Base-by-base conservation (phyloP, 371 early-diverging fungal species). In the Syncephalastrum sp. region DNA sequence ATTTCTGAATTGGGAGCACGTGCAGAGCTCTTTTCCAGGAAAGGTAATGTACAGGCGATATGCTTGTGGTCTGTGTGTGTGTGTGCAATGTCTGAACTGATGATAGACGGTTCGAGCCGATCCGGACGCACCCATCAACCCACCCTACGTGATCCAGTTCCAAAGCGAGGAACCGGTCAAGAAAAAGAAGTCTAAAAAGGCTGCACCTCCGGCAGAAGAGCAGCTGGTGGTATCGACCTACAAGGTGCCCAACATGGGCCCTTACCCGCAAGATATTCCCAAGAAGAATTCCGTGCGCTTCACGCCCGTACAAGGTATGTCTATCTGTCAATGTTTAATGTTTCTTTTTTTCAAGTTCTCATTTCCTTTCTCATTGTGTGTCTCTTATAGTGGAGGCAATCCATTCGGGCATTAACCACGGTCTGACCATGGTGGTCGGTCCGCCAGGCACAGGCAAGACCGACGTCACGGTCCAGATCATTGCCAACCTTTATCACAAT, bases 401-500 rank as follows among this genome's bases (percentile, higher is more conserved):
- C 55, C 81, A 76, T 47, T 80, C 96, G 13, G 97, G 95, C 41
- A 79, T 84, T 47, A 86, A 82, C 45, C 84, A 82, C 15, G 98
- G 98, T 1, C 71, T 97, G 42, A 94, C 96, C 1, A 65, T 98
- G 75, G 81, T 97, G 2, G 94, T 93, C 6, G 99, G 99, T 42
- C 96, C 97, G 47, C 97, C 98, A 4, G 98, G 95, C 41, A 93
- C 98, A 8, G 99, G 98, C 42, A 98, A 98, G 69, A 96, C 98
- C 0, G 95, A 95, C 66, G 92, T 95, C 4, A 95, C 97, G 2
- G 99, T 95, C 3, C 98, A 98, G 70, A 91, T 93, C 25, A 88
- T 96, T 59, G 82, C 91, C 69, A 96, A 95, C 61, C 75, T 98
- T 19, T 96, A 97, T 66, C 92, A 92, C 69, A 90, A 87, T 57